These are phyloP conservation scores for Leccinum uliginosum DNA, from an alignment of 768 basidiomycete species.

Conservation along the genomic window DNA sequence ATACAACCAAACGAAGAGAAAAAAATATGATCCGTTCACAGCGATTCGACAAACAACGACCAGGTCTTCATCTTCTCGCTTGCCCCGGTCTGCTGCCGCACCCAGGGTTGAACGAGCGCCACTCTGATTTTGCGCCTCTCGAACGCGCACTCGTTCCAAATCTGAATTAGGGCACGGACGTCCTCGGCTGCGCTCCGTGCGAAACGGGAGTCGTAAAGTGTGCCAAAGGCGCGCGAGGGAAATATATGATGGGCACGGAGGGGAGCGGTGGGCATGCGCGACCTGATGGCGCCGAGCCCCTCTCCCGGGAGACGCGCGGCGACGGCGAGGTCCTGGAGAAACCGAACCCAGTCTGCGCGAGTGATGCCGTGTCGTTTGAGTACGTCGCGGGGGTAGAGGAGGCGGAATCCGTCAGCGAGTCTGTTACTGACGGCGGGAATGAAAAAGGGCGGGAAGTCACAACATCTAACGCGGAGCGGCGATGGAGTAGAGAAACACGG, in stretches of 20 bases:
- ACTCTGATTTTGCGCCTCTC: slow-evolving; percentile 29
- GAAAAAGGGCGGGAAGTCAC: slow-evolving; percentile 25
- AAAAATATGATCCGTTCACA: slow-evolving; percentile 9
- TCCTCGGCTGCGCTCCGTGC: slow-evolving; percentile 15
- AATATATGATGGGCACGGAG: slow-evolving; percentile 15
- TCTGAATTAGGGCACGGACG: slow-evolving; percentile 22
- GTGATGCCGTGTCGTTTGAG: slow-evolving; percentile 28
- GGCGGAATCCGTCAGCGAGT: slow-evolving; percentile 23
- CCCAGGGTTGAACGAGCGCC: slow-evolving; percentile 3
- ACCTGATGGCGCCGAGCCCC: slow-evolving; percentile 22
- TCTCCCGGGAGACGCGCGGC: slow-evolving; percentile 24
- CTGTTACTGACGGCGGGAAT: slow-evolving; percentile 20
- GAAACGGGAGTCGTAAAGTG: slow-evolving; percentile 20
- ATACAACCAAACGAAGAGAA: slow-evolving; percentile 2
- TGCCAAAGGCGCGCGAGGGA: slow-evolving; percentile 9
- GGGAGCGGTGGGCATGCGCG: slow-evolving; percentile 16
- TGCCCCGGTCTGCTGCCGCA: neutral
- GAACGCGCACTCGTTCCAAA: slow-evolving; percentile 32
- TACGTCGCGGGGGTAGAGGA: slow-evolving; percentile 23
- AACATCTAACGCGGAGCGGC: slow-evolving; percentile 24
- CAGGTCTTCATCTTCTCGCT: slow-evolving; percentile 4
- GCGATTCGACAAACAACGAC: slow-evolving; percentile 24
- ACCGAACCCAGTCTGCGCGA: slow-evolving; percentile 27
- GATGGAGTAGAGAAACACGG: slow-evolving; percentile 26
- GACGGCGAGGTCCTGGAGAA: slow-evolving; percentile 26